Percentiles rank a stretch among this genome's conserved stretches.
Conservation (phyloP, 768 basidiomycete genomes). For the Inosperma sp. region DNA sequence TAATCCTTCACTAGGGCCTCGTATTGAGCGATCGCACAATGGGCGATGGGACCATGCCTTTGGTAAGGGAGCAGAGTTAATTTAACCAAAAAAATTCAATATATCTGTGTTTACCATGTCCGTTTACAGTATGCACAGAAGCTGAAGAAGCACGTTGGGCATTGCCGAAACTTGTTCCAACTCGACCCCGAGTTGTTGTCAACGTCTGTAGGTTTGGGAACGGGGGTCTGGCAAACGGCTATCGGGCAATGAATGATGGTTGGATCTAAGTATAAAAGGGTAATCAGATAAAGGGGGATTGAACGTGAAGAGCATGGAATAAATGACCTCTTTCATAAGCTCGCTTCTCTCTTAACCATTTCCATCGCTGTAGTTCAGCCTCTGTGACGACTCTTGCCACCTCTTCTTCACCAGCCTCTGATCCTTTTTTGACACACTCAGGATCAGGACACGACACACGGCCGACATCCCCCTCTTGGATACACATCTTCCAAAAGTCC, state of each 20-base stretch:
- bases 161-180: constrained; percentile 71
- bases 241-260: constrained; percentile 57
- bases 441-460: constrained; percentile 80
- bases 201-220: constrained; percentile 48
- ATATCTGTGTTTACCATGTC: constrained; percentile 54
- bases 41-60: constrained; percentile 79
- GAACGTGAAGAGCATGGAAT: constrained; percentile 13
- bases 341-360: constrained; percentile 69
- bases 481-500: constrained; percentile 79
- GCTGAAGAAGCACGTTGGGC: constrained; percentile 64
- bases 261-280: constrained; percentile 11
- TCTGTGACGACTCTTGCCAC: constrained; percentile 66
- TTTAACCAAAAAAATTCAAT: background rate
- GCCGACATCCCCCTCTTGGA: constrained; percentile 71
- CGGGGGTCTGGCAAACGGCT: constrained; percentile 74
- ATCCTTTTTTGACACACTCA: constrained; percentile 62
- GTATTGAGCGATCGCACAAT: constrained; percentile 66
- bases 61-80: constrained; percentile 6
- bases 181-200: constrained; percentile 51
- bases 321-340: constrained; percentile 64
- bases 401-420: constrained; percentile 65
- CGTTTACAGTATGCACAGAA: constrained; percentile 82
- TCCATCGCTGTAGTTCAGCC: constrained; percentile 66
- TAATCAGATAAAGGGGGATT: background rate
- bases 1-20: constrained; percentile 66